Evolutionary conservation across 1,139 yeast species (phyloP).

Genomic region (Hansenula lynferdii): DNA sequence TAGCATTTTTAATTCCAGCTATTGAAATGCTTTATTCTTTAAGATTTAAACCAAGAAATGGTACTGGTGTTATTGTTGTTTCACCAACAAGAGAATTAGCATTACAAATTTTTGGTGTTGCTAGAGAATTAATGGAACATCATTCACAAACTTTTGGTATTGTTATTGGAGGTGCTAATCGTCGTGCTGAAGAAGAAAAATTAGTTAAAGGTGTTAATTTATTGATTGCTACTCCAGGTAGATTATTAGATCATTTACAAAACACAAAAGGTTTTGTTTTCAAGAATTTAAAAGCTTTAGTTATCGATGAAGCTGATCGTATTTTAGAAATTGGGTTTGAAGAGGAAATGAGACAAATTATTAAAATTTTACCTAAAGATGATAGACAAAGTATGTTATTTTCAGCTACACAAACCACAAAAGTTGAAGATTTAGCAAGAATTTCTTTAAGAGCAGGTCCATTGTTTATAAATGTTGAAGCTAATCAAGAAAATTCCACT

Average conservation of each 20-base stretch:
- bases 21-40: conserved; percentile 85
- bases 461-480: conserved; percentile 89
- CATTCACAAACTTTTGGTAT: conserved; percentile 91
- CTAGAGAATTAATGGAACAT: conserved; percentile 79
- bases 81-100: conserved; percentile 94
- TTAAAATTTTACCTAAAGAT: conserved; percentile 87
- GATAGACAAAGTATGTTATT: conserved; percentile 96
- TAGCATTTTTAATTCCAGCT: conserved; percentile 94
- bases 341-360: conserved; percentile 97
- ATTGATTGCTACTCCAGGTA: conserved; percentile 95
- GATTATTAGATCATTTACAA: conserved; percentile 92
- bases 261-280: conserved; percentile 92
- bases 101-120: conserved; percentile 94
- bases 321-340: conserved; percentile 96
- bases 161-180: conserved; percentile 96
- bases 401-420: conserved; percentile 98
- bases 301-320: conserved; percentile 97
- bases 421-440: conserved; percentile 96
- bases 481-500: conserved; percentile 77
- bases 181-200: conserved; percentile 96
- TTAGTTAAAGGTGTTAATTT: conserved; percentile 89
- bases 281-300: conserved; percentile 88
- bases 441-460: conserved; percentile 96
- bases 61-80: conserved; percentile 84
- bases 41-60: conserved; percentile 88